Evolutionary conservation across 1,284 basidiomycete genomes (phyloP), one percentile per base, ranked within the genome.

Genomic region (Ustilago vetiveriae): DNA sequence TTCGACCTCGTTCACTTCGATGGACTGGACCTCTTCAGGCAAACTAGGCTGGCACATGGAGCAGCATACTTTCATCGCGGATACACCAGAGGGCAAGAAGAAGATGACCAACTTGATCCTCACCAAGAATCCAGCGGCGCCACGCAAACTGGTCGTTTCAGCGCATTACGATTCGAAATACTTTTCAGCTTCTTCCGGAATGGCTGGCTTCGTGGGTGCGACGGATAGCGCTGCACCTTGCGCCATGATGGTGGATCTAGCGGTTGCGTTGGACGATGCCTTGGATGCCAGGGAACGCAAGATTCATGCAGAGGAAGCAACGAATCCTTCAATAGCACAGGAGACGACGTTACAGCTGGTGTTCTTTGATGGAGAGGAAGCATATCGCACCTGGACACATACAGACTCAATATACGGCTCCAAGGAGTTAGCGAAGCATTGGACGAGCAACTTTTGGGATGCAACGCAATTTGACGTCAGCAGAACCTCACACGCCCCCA

Each of bases 321-420:
- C 14, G 4, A 37, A 46, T 17, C 42, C 22, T 13, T 47, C 45
- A 2, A 30, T 52, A 1, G 55, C 50, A 4, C 90, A 92, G 55
- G 85, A 90, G 90, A 92, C 90, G 8, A 95, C 95, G 1, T 83
- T 99, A 14, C 94, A 98, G 81, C 85, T 98, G n/a, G 85, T 98
- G 19, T 96, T 98, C 79, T 94, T 99, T 66, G 97, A 99, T 76
- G 96, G 96, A 4, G 96, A 99, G 82, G 96, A 99, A 83, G 96
- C 96, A 0, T 98, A 94, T 83, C 85, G 88, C 30, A 85, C 87
- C 33, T 99, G 96, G 96, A 92, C 93, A 1, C 86, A 86, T 30
- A 88, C 86, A 0, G 96, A 99, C 82, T 94, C 92, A 1, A 89
- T 94, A 42, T 99, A 99, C 80, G 96, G 96, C 21, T 90, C 94